Conservation (phyloP, 2,329 filamentous ascomycete species). For the Penicillium nordicum region DNA sequence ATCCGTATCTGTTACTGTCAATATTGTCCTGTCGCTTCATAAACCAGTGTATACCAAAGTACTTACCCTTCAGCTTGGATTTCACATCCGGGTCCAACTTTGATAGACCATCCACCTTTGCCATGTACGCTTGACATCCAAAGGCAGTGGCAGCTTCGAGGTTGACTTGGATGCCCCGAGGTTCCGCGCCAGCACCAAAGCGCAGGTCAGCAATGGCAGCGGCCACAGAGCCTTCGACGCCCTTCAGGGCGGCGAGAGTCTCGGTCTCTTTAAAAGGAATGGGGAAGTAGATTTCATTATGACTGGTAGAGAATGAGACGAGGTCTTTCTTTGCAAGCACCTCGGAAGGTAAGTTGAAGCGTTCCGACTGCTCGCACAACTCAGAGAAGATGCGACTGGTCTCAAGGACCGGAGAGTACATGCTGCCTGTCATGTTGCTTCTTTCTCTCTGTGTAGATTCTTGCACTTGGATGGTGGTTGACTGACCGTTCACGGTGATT, state of each 20-base stretch:
- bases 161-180: conserved; percentile 35
- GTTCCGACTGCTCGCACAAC: conserved; percentile 36
- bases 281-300: conserved; percentile 40
- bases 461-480: neutral
- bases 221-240: conserved; percentile 58
- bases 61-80: conserved; percentile 38
- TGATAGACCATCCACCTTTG: conserved; percentile 39
- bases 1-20: conserved; percentile 60
- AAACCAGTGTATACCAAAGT: too few relatives aligned
- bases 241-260: conserved; percentile 56
- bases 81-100: conserved; percentile 39
- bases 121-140: conserved; percentile 42
- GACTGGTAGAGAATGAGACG: conserved; percentile 37
- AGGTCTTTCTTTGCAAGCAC: conserved; percentile 31
- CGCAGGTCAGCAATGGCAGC: conserved; percentile 58
- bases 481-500: neutral
- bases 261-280: conserved; percentile 54
- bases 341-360: conserved; percentile 32
- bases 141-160: conserved; percentile 42
- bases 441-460: neutral
- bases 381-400: conserved; percentile 37
- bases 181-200: conserved; percentile 43
- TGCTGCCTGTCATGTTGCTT: conserved; percentile 16
- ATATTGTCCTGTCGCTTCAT: neutral
- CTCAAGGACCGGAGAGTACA: conserved; percentile 37